Base-by-base conservation (phyloP, 2,329 filamentous ascomycete species). In the Ramularia endophylla region DNA sequence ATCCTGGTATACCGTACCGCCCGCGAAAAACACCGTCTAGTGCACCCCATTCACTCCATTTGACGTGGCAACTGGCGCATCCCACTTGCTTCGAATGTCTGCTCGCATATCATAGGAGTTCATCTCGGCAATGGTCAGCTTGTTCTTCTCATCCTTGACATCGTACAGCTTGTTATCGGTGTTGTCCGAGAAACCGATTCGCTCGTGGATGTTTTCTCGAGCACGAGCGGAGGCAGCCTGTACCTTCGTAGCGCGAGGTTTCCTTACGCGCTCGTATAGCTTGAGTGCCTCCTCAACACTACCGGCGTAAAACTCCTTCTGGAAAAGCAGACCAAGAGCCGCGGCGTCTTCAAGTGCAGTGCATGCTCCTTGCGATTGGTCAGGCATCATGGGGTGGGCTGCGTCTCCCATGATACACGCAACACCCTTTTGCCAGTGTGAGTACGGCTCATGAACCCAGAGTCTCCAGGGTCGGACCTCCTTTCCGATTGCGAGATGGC, bases 71-170 rank as follows among this genome's bases (percentile, higher is more conserved):
- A 33, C 34, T n/a, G 50, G 43, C 22, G 36, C 18, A 7, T 46
- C 46, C 47, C 47, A 52, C 45, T 59, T 51, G 8, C 41, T 49
- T 38, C 40, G 42, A 18, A 53, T 38, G 25, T 53, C 50, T 33
- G 44, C 48, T 5, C 48, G 30, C 50, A 53, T 53, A 29, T 53
- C 73, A 65, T 65, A 77, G 67, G 68, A 67, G 45, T 84, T 83
- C 78, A 84, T 83, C 58, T 84, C 80, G 48, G 82, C 78, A 36
- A 84, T 82, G 0, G 80, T 83, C 22, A 84, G 55, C 47, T 80
- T 80, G 34, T 75, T 70, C 49, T 67, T 73, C 51, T 78, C 71
- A 38, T 82, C 73, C 47, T 76, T 72, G 0, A 83, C 80, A 54
- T 77, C 78, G 61, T 83, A 83, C 0, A 69, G 72, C 0, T 70